Base-by-base conservation (phyloP, 345 rosid genomes). In the Firmiana major region DNA sequence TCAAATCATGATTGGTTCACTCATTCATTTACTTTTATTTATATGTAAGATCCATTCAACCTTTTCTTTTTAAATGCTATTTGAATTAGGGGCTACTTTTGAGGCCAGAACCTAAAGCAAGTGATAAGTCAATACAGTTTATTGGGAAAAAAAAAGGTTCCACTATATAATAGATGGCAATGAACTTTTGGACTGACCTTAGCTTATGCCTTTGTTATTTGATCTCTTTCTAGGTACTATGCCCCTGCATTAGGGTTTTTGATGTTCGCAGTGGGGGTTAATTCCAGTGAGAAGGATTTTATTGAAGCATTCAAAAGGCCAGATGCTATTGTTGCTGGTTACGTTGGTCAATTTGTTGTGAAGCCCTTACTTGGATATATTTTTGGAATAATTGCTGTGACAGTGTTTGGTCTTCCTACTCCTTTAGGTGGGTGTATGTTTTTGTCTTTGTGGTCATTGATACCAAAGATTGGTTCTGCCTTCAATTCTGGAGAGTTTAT, bases 241-340 rank as follows among this genome's bases (percentile, higher is more conserved):
- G 98, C 93, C 11, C 97, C 98, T 4, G 99, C 98, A 21, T 84
- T 95, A 73, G 99, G 99, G 21, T 93, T 93, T 86, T 81, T 93
- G 91, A 95, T 95, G 98, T 95, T 95, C 85, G 98, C 99, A 11
- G 98, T 95, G 60, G 98, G 99, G 60, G 88, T 93, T 76, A 95
- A 92, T 81, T 93, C 98, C 75, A 86, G 90, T 15, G 98, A 90
- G 85, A 90, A 88, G 78, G 99, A 95, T 80, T 95, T 95, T 83
- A 79, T 93, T 21, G 93, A 92, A 81, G 94, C 98, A 45, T 90
- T 92, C 80, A 92, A 89, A 55, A 92, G 97, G 77, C 97, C 97
- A 5, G 85, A 87, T 55, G 93, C 81, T 82, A 88, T 95, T 75
- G 77, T 92, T 51, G 88, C 90, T 78, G 97, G 99, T 75, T 93